These are phyloP conservation scores for Cyclanthera cordifolia DNA, from an alignment of 306 rosid species.

Conservation along the genomic window DNA sequence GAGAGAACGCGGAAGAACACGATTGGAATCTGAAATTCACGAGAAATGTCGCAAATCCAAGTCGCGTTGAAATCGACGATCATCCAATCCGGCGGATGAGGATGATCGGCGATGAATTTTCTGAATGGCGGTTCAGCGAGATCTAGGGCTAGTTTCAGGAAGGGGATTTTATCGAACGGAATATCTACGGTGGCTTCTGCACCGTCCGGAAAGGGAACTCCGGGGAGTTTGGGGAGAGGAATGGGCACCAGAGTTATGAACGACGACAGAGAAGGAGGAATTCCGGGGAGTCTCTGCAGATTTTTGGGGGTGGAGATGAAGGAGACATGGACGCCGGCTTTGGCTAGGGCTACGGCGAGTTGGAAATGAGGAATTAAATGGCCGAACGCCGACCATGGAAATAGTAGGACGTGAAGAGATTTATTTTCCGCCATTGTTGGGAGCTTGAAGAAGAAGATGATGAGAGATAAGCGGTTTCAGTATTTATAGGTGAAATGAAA, in stretches of 20 bases:
- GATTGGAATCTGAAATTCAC: background rate
- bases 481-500: too few relatives aligned
- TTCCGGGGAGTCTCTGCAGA: slow-evolving; percentile 13
- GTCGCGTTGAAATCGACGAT: slow-evolving; percentile 18
- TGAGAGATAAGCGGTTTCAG: too few relatives aligned
- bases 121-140: background rate
- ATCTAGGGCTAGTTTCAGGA: slow-evolving; percentile 4
- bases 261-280: background rate
- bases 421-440: background rate
- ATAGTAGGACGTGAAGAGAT: slow-evolving; percentile 3
- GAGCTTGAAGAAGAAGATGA: too few relatives aligned
- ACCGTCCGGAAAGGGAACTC: slow-evolving; percentile 9
- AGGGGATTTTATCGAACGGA: slow-evolving; percentile 5
- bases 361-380: slow-evolving; percentile 10
- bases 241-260: background rate
- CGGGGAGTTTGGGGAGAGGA: slow-evolving; percentile 5
- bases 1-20: slow-evolving; percentile 3
- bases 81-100: slow-evolving; percentile 11
- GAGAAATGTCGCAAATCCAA: background rate
- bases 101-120: slow-evolving; percentile 4
- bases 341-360: slow-evolving; percentile 16
- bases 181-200: slow-evolving; percentile 16
- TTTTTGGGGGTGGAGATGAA: slow-evolving; percentile 20
- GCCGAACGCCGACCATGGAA: slow-evolving; percentile 26
- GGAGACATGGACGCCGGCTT: slow-evolving; percentile 16